These are phyloP conservation scores for Ligustrum vulgare DNA, from an alignment of 257 asterid species.

Conservation along the genomic window DNA sequence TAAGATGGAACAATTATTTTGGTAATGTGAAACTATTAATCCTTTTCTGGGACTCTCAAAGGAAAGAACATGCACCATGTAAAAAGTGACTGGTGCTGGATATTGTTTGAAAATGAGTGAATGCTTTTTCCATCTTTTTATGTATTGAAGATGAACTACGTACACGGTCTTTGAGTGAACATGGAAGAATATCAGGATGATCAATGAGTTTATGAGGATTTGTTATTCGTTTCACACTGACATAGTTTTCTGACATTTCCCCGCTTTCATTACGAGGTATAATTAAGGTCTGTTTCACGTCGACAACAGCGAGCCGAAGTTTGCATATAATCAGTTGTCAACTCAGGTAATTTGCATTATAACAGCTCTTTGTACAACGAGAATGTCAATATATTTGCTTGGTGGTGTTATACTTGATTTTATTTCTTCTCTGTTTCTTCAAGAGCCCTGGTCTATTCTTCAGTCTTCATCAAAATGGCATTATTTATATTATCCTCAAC, in stretches of 20 bases:
- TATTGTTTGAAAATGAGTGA: not conserved
- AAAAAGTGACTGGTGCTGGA: not conserved
- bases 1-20: not conserved
- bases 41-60: not conserved
- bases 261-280: too few relatives aligned
- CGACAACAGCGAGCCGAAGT: not conserved
- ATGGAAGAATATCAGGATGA: not conserved
- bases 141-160: not conserved
- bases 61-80: not conserved
- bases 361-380: not conserved
- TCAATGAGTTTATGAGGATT: not conserved
- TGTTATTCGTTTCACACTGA: too few relatives aligned
- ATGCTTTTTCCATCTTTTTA: not conserved
- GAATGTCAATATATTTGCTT: not conserved
- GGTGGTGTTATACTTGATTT: not conserved
- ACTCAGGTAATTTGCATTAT: not conserved
- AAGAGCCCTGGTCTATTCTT: not conserved
- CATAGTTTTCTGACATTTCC: too few relatives aligned
- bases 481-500: too few relatives aligned
- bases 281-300: not conserved
- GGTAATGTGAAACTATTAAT: not conserved
- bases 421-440: not conserved
- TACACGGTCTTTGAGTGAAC: not conserved
- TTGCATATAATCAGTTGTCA: not conserved
- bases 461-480: not conserved